phyloP scores from a whole-genome alignment of 2,329 filamentous ascomycete genomes.

The Alternaria atra region DNA sequence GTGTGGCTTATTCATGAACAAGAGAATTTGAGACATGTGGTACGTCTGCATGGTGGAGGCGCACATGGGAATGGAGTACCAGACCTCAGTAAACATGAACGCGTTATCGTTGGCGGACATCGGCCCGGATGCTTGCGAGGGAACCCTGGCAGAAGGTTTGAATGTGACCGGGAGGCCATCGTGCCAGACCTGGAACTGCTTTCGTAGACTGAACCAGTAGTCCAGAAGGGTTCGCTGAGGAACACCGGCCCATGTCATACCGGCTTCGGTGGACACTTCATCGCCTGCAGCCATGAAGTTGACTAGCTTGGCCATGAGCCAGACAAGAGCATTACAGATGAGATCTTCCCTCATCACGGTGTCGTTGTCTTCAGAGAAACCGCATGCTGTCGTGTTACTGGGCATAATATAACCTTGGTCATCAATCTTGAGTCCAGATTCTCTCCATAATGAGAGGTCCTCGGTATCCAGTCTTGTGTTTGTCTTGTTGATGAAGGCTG shows the following conservation, averaged over 20 bases:
- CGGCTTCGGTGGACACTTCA: conserved; percentile 53
- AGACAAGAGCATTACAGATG: conserved; percentile 70
- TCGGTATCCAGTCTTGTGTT: conserved; percentile 69
- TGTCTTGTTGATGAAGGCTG: conserved; percentile 70
- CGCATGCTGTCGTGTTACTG: conserved; percentile 52
- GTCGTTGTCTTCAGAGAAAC: conserved; percentile 57
- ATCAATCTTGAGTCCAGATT: conserved; percentile 68
- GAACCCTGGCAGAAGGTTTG: conserved; percentile 62
- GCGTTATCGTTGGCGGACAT: conserved; percentile 42
- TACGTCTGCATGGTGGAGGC: conserved; percentile 72
- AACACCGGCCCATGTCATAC: conserved; percentile 55
- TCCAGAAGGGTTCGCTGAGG: conserved; percentile 61
- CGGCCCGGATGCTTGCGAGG: conserved; percentile 35
- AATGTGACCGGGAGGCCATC: conserved; percentile 68
- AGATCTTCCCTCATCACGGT: conserved; percentile 68
- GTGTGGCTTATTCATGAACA: conserved; percentile 68
- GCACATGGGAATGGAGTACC: conserved; percentile 71
- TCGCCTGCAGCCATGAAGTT: conserved; percentile 70
- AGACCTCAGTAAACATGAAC: conserved; percentile 64
- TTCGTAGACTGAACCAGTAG: conserved; percentile 64
- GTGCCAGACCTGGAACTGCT: conserved; percentile 68
- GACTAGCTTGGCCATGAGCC: conserved; percentile 72
- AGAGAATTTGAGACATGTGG: conserved; percentile 69
- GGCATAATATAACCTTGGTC: conserved; percentile 61
- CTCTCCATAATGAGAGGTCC: conserved; percentile 70